Evolutionary conservation across 192 early-diverging fungal species (phyloP).

Genomic region (Pecoramyces ruminantium): DNA sequence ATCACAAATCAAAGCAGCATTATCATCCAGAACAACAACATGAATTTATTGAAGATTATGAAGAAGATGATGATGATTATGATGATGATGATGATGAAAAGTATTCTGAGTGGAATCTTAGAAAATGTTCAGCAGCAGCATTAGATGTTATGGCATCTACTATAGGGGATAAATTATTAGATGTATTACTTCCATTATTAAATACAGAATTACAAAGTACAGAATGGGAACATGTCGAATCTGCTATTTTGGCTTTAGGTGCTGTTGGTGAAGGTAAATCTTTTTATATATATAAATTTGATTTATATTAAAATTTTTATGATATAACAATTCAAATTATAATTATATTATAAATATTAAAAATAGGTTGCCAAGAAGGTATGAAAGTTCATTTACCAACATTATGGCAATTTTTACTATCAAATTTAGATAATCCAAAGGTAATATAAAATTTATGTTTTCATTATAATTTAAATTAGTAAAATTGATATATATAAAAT

Average conservation of each 20-base stretch:
- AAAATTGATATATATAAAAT: too few species aligned
- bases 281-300: too few species aligned
- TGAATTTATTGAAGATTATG: constrained; percentile 22
- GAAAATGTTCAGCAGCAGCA: constrained; percentile 95
- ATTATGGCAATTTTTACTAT: constrained; percentile 71
- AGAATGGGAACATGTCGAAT: constrained; percentile 87
- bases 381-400: constrained; percentile 79
- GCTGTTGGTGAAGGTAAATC: constrained; percentile 77
- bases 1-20: constrained; percentile 69
- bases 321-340: too few species aligned
- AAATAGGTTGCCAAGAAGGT: constrained; percentile 55
- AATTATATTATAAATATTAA: too few species aligned
- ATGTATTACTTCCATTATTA: constrained; percentile 69
- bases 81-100: constrained; percentile 71
- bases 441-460: constrained; percentile 19
- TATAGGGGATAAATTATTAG: constrained; percentile 68
- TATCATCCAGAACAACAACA: constrained; percentile 30
- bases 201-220: constrained; percentile 60
- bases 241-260: constrained; percentile 89
- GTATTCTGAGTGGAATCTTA: constrained; percentile 87
- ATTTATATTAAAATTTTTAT: too few species aligned
- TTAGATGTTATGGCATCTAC: constrained; percentile 84
- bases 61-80: constrained; percentile 69
- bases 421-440: constrained; percentile 62
- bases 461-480: too few species aligned